phyloP scores from a whole-genome alignment of 495 filamentous ascomycete species.

The Tuber microsphaerosporum region DNA sequence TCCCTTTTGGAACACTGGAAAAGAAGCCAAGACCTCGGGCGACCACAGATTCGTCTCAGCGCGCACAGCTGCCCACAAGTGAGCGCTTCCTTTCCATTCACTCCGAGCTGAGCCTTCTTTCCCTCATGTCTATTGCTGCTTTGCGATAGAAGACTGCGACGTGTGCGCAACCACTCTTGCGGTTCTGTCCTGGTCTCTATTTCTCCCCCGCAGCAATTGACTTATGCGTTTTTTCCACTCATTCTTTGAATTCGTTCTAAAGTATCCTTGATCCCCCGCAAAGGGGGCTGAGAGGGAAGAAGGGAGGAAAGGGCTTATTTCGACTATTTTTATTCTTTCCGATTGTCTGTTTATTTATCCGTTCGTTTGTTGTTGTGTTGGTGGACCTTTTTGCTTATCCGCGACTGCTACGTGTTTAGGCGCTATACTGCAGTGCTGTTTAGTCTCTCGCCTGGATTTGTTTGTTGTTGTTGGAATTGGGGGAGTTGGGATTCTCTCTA shows the following conservation, averaged over 20 bases:
- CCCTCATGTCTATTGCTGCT: background rate
- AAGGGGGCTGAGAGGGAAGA: background rate
- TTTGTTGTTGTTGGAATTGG: background rate
- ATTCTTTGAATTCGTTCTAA: background rate
- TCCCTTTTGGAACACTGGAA: background rate
- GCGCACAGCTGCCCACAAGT: background rate
- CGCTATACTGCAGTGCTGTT: background rate
- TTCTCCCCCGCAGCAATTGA: background rate
- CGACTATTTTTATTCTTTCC: background rate
- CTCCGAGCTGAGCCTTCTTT: background rate
- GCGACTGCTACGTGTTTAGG: background rate
- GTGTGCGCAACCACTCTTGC: background rate
- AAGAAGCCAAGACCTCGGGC: background rate
- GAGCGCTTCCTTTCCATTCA: background rate
- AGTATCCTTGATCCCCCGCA: conserved; percentile 1
- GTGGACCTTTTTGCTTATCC: background rate
- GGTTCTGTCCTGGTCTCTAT: background rate
- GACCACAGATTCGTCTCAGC: background rate
- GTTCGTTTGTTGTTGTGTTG: background rate
- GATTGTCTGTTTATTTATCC: background rate
- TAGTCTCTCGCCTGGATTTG: background rate
- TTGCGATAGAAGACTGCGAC: background rate
- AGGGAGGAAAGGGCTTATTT: background rate
- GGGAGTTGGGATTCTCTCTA: background rate
- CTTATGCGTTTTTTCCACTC: background rate